These are phyloP conservation scores for Nannizziopsis arthrosporioides DNA, from an alignment of 2,329 filamentous ascomycete genomes.

Conservation along the genomic window DNA sequence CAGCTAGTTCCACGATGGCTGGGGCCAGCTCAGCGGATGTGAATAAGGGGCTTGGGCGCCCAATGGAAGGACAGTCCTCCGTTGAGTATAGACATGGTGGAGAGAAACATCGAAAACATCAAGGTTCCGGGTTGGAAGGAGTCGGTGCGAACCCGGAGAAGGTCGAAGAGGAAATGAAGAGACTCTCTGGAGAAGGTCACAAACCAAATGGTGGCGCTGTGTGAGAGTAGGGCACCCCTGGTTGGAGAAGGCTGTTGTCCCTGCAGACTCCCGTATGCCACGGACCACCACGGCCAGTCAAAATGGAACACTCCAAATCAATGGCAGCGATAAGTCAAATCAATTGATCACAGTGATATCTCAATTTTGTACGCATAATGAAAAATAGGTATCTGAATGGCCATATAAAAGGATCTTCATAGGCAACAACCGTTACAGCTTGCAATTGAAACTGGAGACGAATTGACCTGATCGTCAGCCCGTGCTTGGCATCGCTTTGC, in stretches of 20 bases:
- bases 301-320: neutral
- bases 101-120: conserved; percentile 31
- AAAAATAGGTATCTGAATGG: too few relatives aligned
- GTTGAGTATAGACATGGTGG: conserved; percentile 40
- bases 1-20: conserved; percentile 37
- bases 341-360: too few relatives aligned
- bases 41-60: conserved; percentile 43
- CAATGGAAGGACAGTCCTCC: conserved; percentile 39
- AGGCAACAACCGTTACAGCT: too few relatives aligned
- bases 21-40: conserved; percentile 45
- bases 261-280: neutral
- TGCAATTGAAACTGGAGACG: too few relatives aligned
- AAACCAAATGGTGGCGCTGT: neutral
- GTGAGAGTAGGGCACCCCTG: neutral
- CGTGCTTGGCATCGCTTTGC: too few relatives aligned
- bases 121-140: conserved; percentile 34
- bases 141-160: conserved; percentile 25
- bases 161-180: neutral
- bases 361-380: too few relatives aligned
- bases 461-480: too few relatives aligned
- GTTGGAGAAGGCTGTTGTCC: neutral
- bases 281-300: neutral
- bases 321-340: too few relatives aligned
- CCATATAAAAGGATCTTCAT: too few relatives aligned
- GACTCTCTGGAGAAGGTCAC: conserved; percentile 7